A percentile compares a stretch with the other conserved stretches of the same genome.
Evolutionary conservation across 2,329 filamentous ascomycete genomes (phyloP).

Genomic region (Helminthosporium solani): DNA sequence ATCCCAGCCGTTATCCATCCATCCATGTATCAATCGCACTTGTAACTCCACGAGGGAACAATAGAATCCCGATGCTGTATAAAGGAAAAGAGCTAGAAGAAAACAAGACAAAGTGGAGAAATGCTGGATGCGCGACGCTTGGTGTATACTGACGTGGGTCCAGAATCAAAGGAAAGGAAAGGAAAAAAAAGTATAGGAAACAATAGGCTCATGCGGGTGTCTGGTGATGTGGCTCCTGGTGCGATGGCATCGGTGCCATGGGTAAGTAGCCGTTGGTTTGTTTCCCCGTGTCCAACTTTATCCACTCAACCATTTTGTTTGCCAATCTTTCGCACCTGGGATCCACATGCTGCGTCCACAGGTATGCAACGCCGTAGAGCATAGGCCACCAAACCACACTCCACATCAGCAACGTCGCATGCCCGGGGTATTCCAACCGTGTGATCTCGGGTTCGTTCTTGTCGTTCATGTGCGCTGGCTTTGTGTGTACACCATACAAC

Average conservation of each 20-base stretch:
- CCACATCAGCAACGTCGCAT: slow-evolving; percentile 4
- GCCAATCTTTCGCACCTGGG: slow-evolving; percentile 9
- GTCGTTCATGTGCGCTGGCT: slow-evolving; percentile 7
- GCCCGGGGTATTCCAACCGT: slow-evolving; percentile 6
- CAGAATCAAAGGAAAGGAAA: not conserved
- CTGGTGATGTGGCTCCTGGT: not conserved
- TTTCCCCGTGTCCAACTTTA: slow-evolving; percentile 6
- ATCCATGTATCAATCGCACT: not conserved
- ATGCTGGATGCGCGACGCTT: not conserved
- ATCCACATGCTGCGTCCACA: slow-evolving; percentile 9
- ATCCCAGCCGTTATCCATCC: not conserved
- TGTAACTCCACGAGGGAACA: too few relatives aligned
- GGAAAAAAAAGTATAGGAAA: not conserved
- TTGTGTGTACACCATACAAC: slow-evolving; percentile 9
- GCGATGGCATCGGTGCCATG: slow-evolving; percentile 1
- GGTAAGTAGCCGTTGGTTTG: slow-evolving; percentile 6
- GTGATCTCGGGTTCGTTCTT: slow-evolving; percentile 7
- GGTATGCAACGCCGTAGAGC: slow-evolving; percentile 6
- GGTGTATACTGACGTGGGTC: not conserved
- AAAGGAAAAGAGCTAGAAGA: too few relatives aligned
- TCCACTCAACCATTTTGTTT: slow-evolving; percentile 7
- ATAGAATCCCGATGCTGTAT: too few relatives aligned
- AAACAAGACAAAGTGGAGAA: not conserved
- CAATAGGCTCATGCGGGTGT: not conserved
- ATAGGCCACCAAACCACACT: slow-evolving; percentile 4